Evolutionary conservation across 2,329 filamentous ascomycete genomes (phyloP), one percentile per base, ranked within the genome.

Genomic region (Fusarium irregulare): DNA sequence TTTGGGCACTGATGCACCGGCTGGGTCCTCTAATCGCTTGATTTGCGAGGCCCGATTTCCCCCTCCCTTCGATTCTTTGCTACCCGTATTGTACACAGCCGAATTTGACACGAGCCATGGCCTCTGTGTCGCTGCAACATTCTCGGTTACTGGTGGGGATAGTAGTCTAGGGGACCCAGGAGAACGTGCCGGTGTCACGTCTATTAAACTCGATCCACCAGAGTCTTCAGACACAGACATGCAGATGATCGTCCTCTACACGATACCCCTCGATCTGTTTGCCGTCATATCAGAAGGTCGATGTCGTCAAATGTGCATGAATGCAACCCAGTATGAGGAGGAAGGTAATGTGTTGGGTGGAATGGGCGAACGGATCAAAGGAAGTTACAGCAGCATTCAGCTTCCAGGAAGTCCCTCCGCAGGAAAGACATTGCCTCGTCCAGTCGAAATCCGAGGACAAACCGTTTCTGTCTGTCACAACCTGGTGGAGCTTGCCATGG

Each of bases 1-100:
- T 64, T 78, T 92, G 18, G 89, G 90, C 6, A 87, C 83, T 47
- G 88, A 91, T 79, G 85, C 87, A 1, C 87, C 88, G 2, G 79
- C 88, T 30, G 87, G 87, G 13, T 75, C 77, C 2, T 44, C 76
- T 27, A 45, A 85, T 83, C 56, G 87, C 82, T 78, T 92, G 16
- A 80, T 87, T 8, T 83, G 87, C 25, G 90, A 90, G 62, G 83
- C 91, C 13, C 82, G 86, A 68, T 87, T 91, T 69, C 77, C 59
- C n/a, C 75, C 75, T 40, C 75, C 76, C 56, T 56, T 53, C 12
- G 74, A 63, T 58, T 78, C 73, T 11, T 62, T 65, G 5, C 71
- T 76, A 10, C 87, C 88, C 2, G 80, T 83, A 8, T 73, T 86
- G 3, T 92, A 91, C 74, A 81, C 84, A 6, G 83, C 84, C 27